phyloP scores from a whole-genome alignment of 2,329 filamentous ascomycete species.

The Scortechinia acanthostroma region DNA sequence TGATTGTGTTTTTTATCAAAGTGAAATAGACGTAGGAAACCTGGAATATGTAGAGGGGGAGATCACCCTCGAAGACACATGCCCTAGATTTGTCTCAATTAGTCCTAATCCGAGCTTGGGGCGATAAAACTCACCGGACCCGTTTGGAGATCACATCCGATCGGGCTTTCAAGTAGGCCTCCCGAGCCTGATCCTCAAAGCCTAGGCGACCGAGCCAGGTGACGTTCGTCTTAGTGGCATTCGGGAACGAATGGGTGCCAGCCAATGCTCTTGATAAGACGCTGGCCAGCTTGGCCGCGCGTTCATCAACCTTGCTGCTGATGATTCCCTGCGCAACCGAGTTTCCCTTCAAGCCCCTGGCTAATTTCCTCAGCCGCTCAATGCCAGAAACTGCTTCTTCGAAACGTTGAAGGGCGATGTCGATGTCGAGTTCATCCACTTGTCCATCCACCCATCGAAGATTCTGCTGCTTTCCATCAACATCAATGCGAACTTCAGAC shows the following conservation, averaged over 20 bases:
- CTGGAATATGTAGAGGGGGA: slow-evolving; percentile 65
- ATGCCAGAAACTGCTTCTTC: slow-evolving; percentile 58
- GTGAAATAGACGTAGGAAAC: slow-evolving; percentile 69
- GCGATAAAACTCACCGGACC: slow-evolving; percentile 38
- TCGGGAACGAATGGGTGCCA: slow-evolving; percentile 54
- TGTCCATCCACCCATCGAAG: slow-evolving; percentile 67
- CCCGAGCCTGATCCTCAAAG: slow-evolving; percentile 63
- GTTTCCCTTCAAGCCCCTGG: slow-evolving; percentile 58
- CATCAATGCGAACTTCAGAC: slow-evolving; percentile 60
- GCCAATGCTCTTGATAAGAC: slow-evolving; percentile 53
- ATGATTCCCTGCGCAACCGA: slow-evolving; percentile 61
- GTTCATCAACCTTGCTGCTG: slow-evolving; percentile 57
- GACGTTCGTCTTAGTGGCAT: slow-evolving; percentile 55
- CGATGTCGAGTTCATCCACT: slow-evolving; percentile 67
- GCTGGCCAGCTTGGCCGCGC: slow-evolving; percentile 52
- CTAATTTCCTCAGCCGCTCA: slow-evolving; percentile 56
- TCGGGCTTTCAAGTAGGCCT: slow-evolving; percentile 58
- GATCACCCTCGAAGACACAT: slow-evolving; percentile 65
- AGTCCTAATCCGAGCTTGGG: neutral
- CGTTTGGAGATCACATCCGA: slow-evolving; percentile 53
- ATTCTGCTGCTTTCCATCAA: slow-evolving; percentile 68
- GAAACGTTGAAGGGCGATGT: slow-evolving; percentile 65
- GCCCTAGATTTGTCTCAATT: slow-evolving; percentile 32
- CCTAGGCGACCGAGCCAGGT: slow-evolving; percentile 60
- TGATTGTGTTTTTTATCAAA: slow-evolving; percentile 64